Evolutionary conservation across 495 filamentous ascomycete genomes (phyloP).

Genomic region (Parathielavia hyrcaniae): DNA sequence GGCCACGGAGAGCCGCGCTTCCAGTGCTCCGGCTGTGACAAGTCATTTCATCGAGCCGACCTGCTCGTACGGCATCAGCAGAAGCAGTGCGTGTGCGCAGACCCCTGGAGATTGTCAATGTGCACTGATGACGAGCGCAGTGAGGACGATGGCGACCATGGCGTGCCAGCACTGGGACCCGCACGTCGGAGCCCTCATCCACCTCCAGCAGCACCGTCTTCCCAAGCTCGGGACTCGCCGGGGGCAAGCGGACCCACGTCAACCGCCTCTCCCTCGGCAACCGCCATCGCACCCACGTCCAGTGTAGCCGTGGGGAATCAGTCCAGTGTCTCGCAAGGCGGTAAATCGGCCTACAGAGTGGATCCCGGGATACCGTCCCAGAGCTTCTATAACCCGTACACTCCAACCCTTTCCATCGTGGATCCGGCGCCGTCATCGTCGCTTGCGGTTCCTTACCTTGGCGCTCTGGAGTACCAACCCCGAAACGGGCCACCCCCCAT

Average conservation of each 20-base stretch:
- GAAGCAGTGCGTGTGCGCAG: conserved; percentile 59
- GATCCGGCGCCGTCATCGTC: conserved; percentile 15
- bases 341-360: background rate
- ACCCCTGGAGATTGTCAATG: background rate
- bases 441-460: conserved; percentile 2
- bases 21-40: conserved; percentile 59
- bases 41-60: conserved; percentile 65
- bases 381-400: conserved; percentile 14
- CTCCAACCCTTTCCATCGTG: conserved; percentile 17
- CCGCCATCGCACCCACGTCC: conserved; percentile 13
- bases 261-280: background rate
- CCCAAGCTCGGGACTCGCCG: conserved; percentile 7
- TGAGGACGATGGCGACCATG: conserved; percentile 39
- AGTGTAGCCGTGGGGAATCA: conserved; percentile 10
- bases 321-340: conserved; percentile 12
- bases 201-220: conserved; percentile 17
- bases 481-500: conserved; percentile 20
- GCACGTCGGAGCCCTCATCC: conserved; percentile 18
- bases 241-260: background rate
- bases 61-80: conserved; percentile 72
- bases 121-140: conserved; percentile 23
- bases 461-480: conserved; percentile 16
- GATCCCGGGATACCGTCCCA: conserved; percentile 5
- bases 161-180: conserved; percentile 21
- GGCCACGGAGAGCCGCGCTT: conserved; percentile 71